A percentile compares a stretch with the other conserved stretches of the same genome.
Conservation (phyloP, 805 yeast genomes). For the Monosporozyma aquatica region DNA sequence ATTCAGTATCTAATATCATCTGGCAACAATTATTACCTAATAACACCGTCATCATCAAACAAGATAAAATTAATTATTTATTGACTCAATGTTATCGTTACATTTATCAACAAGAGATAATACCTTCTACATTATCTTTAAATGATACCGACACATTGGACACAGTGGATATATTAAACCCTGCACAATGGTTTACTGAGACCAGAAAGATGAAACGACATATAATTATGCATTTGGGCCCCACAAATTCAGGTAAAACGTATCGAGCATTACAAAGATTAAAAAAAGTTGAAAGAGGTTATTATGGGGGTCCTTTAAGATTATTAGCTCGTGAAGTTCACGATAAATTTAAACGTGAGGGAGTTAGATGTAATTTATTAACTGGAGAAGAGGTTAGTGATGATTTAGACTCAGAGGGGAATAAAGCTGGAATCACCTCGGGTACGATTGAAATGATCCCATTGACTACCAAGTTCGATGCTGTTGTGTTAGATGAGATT, state of each 20-base stretch:
- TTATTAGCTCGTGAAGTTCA: slow-evolving; percentile 85
- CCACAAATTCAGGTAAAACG: slow-evolving; percentile 95
- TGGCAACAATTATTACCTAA: background rate
- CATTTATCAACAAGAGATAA: slow-evolving; percentile 19
- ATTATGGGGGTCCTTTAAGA: slow-evolving; percentile 90
- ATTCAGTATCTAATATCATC: background rate
- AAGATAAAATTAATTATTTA: slow-evolving; percentile 12
- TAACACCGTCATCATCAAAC: background rate
- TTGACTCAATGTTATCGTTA: slow-evolving; percentile 13
- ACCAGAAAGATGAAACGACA: slow-evolving; percentile 75
- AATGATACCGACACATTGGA: slow-evolving; percentile 11
- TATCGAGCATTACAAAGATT: slow-evolving; percentile 68
- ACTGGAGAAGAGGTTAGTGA: slow-evolving; percentile 94
- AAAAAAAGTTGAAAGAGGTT: slow-evolving; percentile 60
- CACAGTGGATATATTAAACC: slow-evolving; percentile 41
- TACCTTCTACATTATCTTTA: slow-evolving; percentile 8
- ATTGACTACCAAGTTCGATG: slow-evolving; percentile 57
- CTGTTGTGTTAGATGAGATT: slow-evolving; percentile 89
- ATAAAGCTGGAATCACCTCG: slow-evolving; percentile 63
- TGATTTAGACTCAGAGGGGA: slow-evolving; percentile 59
- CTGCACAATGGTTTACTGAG: slow-evolving; percentile 74
- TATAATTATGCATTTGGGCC: slow-evolving; percentile 90
- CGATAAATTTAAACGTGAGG: slow-evolving; percentile 63
- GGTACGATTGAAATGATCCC: slow-evolving; percentile 95
- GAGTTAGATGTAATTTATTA: slow-evolving; percentile 66